A percentile compares a stretch with the other conserved stretches of the same genome.
These are phyloP conservation scores for Polygonum maritimum DNA, from an alignment of 148 eudicot species.

Conservation along the genomic window DNA sequence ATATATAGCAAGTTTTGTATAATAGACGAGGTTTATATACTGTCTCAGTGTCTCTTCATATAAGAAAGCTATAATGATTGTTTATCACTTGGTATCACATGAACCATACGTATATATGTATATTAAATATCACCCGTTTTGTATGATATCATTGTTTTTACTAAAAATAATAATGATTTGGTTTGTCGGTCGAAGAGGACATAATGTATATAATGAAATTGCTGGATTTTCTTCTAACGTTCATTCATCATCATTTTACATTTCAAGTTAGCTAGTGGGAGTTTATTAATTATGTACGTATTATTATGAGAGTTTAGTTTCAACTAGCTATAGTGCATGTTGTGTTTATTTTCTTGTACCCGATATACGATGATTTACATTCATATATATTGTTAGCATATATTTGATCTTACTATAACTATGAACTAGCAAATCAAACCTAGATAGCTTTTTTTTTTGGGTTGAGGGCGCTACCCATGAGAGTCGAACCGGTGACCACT, in stretches of 20 bases:
- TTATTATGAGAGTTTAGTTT: neutral
- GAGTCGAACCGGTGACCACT: too few species aligned
- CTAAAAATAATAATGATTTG: neutral
- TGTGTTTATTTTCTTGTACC: neutral
- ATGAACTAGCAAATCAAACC: too few species aligned
- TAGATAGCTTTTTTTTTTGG: too few species aligned
- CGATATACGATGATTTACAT: neutral
- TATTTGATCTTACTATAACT: too few species aligned
- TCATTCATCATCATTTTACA: neutral
- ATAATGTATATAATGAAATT: neutral
- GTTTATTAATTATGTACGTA: neutral
- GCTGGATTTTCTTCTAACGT: neutral
- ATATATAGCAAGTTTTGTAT: too few species aligned
- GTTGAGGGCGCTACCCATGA: too few species aligned
- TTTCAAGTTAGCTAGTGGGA: neutral
- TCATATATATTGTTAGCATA: neutral
- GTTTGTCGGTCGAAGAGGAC: neutral
- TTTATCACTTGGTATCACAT: neutral
- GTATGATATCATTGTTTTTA: neutral
- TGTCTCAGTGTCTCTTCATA: too few species aligned
- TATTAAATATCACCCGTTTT: neutral
- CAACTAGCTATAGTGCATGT: neutral
- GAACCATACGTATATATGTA: neutral
- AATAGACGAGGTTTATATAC: too few species aligned
- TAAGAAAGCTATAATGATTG: neutral